Evolutionary conservation across 1,284 basidiomycete species (phyloP).

Genomic region (Stereum hirsutum): DNA sequence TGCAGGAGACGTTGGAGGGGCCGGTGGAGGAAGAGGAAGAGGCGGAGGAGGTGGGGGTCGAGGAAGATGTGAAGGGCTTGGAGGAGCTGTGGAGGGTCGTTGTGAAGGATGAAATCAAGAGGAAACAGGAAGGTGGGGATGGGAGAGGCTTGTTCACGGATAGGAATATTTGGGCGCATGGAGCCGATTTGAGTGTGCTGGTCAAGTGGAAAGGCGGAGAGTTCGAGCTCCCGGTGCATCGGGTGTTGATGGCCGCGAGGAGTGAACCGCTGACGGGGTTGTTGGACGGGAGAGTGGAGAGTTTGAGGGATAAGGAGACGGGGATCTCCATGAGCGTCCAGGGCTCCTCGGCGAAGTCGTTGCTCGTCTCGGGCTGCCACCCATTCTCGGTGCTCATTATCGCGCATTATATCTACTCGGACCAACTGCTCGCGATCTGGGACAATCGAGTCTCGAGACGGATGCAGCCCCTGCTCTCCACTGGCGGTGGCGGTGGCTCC

Average conservation of each 20-base stretch:
- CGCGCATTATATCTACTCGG: slow-evolving; percentile 83
- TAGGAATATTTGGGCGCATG: slow-evolving; percentile 25
- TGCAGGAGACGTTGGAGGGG: too few species aligned
- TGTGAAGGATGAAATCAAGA: slow-evolving; percentile 12
- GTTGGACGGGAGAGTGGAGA: slow-evolving; percentile 23
- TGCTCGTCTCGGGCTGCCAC: slow-evolving; percentile 43
- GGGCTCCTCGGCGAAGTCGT: slow-evolving; percentile 12
- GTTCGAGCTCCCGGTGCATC: slow-evolving; percentile 55
- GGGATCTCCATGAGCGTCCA: slow-evolving; percentile 21
- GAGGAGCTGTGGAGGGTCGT: slow-evolving; percentile 32
- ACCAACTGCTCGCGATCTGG: slow-evolving; percentile 79
- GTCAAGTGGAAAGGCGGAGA: slow-evolving; percentile 29
- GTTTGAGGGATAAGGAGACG: slow-evolving; percentile 21
- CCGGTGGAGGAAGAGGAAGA: slow-evolving; percentile 22
- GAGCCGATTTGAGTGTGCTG: slow-evolving; percentile 57
- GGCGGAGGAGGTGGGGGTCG: slow-evolving; percentile 25
- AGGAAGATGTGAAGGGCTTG: slow-evolving; percentile 36
- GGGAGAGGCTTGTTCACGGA: slow-evolving; percentile 17
- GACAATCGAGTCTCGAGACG: slow-evolving; percentile 61
- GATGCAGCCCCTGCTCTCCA: slow-evolving; percentile 32
- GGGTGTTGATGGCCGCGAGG: slow-evolving; percentile 55
- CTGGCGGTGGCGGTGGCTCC: too few species aligned
- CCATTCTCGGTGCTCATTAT: slow-evolving; percentile 70
- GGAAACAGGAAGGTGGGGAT: too few species aligned
- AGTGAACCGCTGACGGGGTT: slow-evolving; percentile 39